A percentile compares a stretch with the other conserved stretches of the same genome.
phyloP scores from a whole-genome alignment of 2,329 filamentous ascomycete genomes.

The Aspergillus tamarii region DNA sequence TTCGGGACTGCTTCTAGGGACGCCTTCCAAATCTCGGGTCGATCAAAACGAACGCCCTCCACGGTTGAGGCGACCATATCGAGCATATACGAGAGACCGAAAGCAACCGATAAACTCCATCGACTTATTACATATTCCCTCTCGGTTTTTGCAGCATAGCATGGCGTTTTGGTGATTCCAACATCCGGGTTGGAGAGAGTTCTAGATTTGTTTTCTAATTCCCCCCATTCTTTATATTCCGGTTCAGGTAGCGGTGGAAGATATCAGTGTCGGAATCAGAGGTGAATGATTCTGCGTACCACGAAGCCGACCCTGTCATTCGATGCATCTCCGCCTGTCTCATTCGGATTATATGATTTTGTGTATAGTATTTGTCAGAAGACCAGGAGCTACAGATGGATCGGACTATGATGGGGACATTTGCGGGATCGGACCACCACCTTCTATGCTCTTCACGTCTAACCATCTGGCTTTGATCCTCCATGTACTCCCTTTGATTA shows the following conservation, averaged over 20 bases:
- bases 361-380: conserved; percentile 14
- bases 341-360: conserved; percentile 5
- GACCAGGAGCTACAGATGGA: background rate
- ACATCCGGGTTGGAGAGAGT: conserved; percentile 22
- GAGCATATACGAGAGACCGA: background rate
- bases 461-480: background rate
- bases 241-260: background rate
- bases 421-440: background rate
- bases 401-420: background rate
- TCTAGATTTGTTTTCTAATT: conserved; percentile 24
- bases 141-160: conserved; percentile 42
- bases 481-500: conserved; percentile 1
- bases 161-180: conserved; percentile 42
- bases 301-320: background rate
- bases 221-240: conserved; percentile 10
- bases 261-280: background rate
- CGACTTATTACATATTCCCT: conserved; percentile 10
- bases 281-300: background rate
- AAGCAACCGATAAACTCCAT: background rate
- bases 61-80: background rate
- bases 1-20: background rate
- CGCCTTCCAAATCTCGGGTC: background rate
- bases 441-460: background rate
- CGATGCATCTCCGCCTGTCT: background rate
- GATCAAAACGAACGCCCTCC: background rate